Evolutionary conservation across 331 rosid genomes (phyloP), one percentile per base, ranked within the genome.

Genomic region (Telfairia occidentalis): DNA sequence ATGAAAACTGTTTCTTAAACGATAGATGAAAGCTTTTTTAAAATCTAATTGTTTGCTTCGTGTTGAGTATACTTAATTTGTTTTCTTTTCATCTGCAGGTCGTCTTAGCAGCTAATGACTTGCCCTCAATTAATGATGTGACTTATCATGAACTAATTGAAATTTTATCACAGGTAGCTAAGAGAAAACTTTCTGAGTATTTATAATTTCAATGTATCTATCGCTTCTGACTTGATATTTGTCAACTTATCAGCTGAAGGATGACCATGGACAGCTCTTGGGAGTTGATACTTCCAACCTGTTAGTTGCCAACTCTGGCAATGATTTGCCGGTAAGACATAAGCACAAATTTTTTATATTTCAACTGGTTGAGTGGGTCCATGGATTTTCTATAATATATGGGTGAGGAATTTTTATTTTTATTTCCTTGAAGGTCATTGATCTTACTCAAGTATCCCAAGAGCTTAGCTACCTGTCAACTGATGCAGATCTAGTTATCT

Each of bases 51-150:
- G 75, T 4, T 34, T 26, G 46, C 57, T 43, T 70, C 83, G 55
- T 53, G 54, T 77, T 71, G 66, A 32, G 59, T 70, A 65, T 71
- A 1, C 60, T 83, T 81, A 40, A 70, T 24, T 23, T 38, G 57
- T 66, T 73, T 74, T 58, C 38, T 52, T 37, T 75, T 53, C 38
- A 77, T 66, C n/a, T 84, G 82, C 86, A 94, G 98, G 98, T 94
- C 46, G 90, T 94, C 79, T 83, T 94, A 83, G 97, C 98, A 15
- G 97, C 98, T 76, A 94, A 94, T 77, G 97, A 94, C 79, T 87
- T 94, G 78, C 98, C 98, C 76, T 90, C 98, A 49, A 91, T 94
- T 84, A 94, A 94, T 26, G 97, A 94, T 30, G 83, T 94, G 45
- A 91, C 97, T 75, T 87, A 87, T 81, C 49, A 82, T 48, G 97